Evolutionary conservation across 257 asterid genomes (phyloP).

Genomic region (Rehmannia glutinosa): DNA sequence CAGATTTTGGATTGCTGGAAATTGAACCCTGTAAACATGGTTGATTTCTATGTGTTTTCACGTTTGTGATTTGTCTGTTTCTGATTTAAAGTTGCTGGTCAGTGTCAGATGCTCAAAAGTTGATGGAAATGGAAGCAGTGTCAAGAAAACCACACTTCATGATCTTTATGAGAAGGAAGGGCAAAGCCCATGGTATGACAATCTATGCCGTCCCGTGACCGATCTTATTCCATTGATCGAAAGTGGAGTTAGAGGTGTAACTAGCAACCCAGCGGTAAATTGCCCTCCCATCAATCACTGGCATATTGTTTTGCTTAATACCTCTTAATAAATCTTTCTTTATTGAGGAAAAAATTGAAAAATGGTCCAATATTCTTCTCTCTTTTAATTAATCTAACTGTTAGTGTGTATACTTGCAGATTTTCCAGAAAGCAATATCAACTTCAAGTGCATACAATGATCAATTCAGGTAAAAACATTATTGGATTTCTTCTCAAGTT

Average conservation of each 20-base stretch:
- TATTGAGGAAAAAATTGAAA: not conserved
- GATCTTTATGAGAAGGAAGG: conserved; percentile 94
- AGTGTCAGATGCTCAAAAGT: conserved; percentile 76
- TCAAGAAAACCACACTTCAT: conserved; percentile 82
- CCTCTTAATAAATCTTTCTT: not conserved
- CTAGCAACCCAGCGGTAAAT: conserved; percentile 98
- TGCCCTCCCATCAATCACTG: not conserved
- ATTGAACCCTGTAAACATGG: not conserved
- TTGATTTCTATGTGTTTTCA: not conserved
- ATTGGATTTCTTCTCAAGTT: conserved; percentile 3
- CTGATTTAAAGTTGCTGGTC: conserved; percentile 9
- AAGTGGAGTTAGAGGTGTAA: conserved; percentile 94
- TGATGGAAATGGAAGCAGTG: conserved; percentile 72
- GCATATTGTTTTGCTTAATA: not conserved
- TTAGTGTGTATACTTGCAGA: conserved; percentile 43
- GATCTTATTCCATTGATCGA: conserved; percentile 93
- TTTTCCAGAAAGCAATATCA: conserved; percentile 98
- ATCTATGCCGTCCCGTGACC: conserved; percentile 94
- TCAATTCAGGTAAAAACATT: conserved; percentile 69
- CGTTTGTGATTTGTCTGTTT: not conserved
- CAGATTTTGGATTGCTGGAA: not conserved
- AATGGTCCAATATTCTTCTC: not conserved
- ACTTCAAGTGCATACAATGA: conserved; percentile 97
- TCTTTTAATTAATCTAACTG: not conserved
- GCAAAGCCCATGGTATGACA: conserved; percentile 99